Percentiles rank a stretch among this genome's conserved stretches.
phyloP scores from a whole-genome alignment of 495 filamentous ascomycete species.

The Stereocaulon alpinum region DNA sequence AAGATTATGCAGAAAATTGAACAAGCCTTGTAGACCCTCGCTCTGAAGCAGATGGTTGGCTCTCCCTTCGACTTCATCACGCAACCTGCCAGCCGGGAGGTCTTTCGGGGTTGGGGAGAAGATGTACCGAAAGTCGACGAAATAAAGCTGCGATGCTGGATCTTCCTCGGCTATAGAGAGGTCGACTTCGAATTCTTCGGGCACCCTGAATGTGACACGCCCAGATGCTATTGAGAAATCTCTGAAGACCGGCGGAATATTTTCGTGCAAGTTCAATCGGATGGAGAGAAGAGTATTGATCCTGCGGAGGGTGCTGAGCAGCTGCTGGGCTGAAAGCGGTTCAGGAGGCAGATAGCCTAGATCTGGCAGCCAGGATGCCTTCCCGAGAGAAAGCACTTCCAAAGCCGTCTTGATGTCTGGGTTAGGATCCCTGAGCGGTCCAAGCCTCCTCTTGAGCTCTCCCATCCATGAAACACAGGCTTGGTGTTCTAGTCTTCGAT shows the following conservation, averaged over 20 bases:
- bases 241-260: constrained; percentile 58
- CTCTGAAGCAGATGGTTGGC: constrained; percentile 56
- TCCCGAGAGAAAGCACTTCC: constrained; percentile 66
- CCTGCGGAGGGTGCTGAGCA: constrained; percentile 59
- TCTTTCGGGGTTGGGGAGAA: constrained; percentile 58
- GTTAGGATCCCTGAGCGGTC: constrained; percentile 58
- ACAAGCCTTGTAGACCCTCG: constrained; percentile 65
- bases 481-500: constrained; percentile 46
- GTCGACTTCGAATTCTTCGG: constrained; percentile 85
- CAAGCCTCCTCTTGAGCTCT: constrained; percentile 57
- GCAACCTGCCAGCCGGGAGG: constrained; percentile 46
- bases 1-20: constrained; percentile 73
- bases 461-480: constrained; percentile 49
- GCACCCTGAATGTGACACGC: constrained; percentile 73
- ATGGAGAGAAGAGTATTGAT: constrained; percentile 74
- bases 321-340: constrained; percentile 51
- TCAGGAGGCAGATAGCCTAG: constrained; percentile 71
- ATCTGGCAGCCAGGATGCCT: constrained; percentile 65
- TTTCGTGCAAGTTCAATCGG: constrained; percentile 66
- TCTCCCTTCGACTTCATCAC: constrained; percentile 53
- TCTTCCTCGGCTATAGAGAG: constrained; percentile 78
- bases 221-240: constrained; percentile 68
- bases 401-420: constrained; percentile 87
- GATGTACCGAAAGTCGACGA: constrained; percentile 79
- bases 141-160: constrained; percentile 70